Base-by-base conservation (phyloP, 225 moss, liverwort and hornwort genomes). In the Pseudoscleropodium purum region DNA sequence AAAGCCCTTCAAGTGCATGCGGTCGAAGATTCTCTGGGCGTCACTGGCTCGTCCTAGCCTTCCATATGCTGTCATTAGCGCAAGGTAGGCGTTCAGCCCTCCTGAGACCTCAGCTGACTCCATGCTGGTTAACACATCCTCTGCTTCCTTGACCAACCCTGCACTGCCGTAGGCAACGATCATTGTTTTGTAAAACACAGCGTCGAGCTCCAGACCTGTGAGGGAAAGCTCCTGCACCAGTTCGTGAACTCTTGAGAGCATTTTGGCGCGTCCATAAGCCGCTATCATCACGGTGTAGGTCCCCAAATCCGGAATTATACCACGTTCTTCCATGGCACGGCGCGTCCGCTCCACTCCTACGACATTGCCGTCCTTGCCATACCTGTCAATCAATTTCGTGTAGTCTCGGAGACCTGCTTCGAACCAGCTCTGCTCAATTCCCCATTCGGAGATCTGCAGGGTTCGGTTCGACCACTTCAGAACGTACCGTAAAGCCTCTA, bases 331-430 rank as follows among this genome's bases (percentile, higher is more conserved):
- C 99, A 99, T 99, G 30, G 81, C 80, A 66, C 82, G 82, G 83
- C 95, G 51, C 51, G 82, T 34, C 81, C 94, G 91, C 73, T 99
- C 95, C 49, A 94, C 94, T 87, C 96, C 94, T 39, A 87, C 93
- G 43, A 95, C 79, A 65, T 93, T 85, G 51, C 94, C 94, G 37
- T 94, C 91, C 94, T 97, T 97, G 54, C 97, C 97, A 82, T 95
- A 97, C 90, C 93, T 94, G 75, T 97, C 97, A 34, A 99, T 94
- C 84, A 99, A 76, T 85, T 97, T 97, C 67, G 97, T 95, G 82
- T 95, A 96, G 87, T 99, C 97, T 72, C 95, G 94, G 27, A 91
- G 80, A 74, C 95, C 94, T 82, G 87, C 96, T 91, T 97, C 95
- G 79, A 97, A 97, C 95, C 96, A 97, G 82, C 91, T 91, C 90